These are phyloP conservation scores for Podaxis sp. DNA, from an alignment of 768 basidiomycete species.

Conservation along the genomic window DNA sequence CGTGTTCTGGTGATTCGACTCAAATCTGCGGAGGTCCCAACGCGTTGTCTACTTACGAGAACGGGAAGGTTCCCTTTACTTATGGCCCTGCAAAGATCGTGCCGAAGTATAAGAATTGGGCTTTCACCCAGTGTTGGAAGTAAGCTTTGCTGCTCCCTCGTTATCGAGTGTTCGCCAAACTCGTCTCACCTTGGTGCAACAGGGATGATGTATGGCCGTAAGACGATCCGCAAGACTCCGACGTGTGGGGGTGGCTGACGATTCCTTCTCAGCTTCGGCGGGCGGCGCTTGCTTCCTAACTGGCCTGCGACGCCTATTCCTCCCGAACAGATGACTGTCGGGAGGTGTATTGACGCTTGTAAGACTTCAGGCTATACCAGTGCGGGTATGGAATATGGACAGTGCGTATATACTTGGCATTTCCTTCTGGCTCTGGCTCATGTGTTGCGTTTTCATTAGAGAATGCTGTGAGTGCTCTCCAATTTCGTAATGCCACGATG, in stretches of 20 bases:
- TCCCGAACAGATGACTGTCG: constrained; percentile 23
- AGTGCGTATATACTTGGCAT: constrained; percentile 12
- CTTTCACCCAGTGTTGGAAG: constrained; percentile 19
- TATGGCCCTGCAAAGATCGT: constrained; percentile 18
- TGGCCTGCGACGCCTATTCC: constrained; percentile 15
- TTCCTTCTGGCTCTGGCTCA: background rate
- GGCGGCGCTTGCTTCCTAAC: constrained; percentile 15
- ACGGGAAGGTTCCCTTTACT: constrained; percentile 20
- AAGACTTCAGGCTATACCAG: constrained; percentile 17
- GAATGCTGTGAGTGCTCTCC: constrained; percentile 19
- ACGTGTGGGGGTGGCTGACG: background rate
- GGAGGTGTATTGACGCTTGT: constrained; percentile 22
- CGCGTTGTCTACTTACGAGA: constrained; percentile 22
- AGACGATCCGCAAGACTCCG: background rate
- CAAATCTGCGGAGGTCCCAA: constrained; percentile 23
- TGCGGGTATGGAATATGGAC: constrained; percentile 22
- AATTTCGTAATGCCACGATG: too few relatives aligned
- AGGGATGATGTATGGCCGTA: constrained; percentile 18
- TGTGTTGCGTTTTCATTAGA: background rate
- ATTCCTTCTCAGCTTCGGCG: background rate
- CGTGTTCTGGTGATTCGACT: constrained; percentile 21
- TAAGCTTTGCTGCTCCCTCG: constrained; percentile 2
- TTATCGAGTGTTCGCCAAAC: background rate
- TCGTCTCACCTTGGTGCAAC: background rate
- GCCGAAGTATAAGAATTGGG: constrained; percentile 17